These are phyloP conservation scores for Rhodosporidiobolus sp. DNA, from an alignment of 768 basidiomycete genomes.

Conservation along the genomic window DNA sequence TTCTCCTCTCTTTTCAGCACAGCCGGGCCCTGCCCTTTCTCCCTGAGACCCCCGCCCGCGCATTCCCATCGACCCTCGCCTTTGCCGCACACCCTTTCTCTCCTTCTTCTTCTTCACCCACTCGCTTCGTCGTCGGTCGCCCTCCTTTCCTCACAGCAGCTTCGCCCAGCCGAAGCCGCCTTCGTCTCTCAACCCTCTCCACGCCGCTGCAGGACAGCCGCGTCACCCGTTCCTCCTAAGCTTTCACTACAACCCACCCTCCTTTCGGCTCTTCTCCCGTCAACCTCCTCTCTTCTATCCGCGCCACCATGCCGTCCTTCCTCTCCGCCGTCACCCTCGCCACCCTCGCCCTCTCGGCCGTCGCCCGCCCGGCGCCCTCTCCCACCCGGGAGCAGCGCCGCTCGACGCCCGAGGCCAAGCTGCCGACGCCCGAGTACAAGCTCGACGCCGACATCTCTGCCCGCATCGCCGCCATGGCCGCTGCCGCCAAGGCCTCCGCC, in stretches of 20 bases:
- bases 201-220: slow-evolving; percentile 12
- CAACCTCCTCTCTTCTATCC: not conserved
- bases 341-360: slow-evolving; percentile 25
- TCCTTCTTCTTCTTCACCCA: no score
- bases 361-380: slow-evolving; percentile 13
- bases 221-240: not conserved
- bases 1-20: no score
- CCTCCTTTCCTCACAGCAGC: no score
- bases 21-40: no score
- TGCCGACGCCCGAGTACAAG: slow-evolving; percentile 17
- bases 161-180: no score
- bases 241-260: not conserved
- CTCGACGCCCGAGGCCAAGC: slow-evolving; percentile 1
- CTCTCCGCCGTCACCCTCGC: slow-evolving; percentile 17
- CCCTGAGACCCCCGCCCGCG: no score
- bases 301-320: slow-evolving; percentile 25
- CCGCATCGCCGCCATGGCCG: slow-evolving; percentile 13
- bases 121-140: no score
- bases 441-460: slow-evolving; percentile 1
- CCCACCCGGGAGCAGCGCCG: slow-evolving; percentile 1
- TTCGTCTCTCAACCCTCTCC: not conserved
- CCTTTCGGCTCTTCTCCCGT: not conserved
- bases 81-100: not conserved
- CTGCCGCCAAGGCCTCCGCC: slow-evolving; percentile 18
- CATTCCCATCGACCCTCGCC: not conserved